Conservation (phyloP, 768 basidiomycete genomes). For the Dendrothele bispora region DNA sequence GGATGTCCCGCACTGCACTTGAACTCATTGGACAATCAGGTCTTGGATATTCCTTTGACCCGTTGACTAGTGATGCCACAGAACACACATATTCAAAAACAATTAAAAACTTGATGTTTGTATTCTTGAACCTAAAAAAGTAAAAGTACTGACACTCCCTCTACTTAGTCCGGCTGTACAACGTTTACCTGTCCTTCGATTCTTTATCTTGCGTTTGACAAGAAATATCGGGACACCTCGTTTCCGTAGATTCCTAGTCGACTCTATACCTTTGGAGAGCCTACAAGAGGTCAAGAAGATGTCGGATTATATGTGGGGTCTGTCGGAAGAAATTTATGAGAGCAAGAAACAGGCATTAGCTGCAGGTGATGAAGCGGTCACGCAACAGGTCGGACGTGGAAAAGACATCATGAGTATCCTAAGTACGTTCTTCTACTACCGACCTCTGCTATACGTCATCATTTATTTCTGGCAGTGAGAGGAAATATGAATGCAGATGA, state of each 20-base stretch:
- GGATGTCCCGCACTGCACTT: conserved; percentile 7
- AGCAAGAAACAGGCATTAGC: conserved; percentile 26
- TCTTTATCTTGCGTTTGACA: conserved; percentile 17
- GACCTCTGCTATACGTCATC: background rate
- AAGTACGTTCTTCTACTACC: conserved; percentile 12
- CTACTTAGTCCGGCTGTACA: background rate
- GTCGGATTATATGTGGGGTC: conserved; percentile 26
- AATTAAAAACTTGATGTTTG: conserved; percentile 2
- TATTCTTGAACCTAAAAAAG: background rate
- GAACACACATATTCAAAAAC: conserved; percentile 4
- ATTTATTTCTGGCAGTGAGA: conserved; percentile 21
- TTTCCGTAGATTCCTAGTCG: conserved; percentile 23
- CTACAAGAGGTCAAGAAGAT: conserved; percentile 25
- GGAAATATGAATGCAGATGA: conserved; percentile 33
- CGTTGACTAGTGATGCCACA: background rate
- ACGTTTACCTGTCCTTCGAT: background rate
- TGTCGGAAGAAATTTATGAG: conserved; percentile 23
- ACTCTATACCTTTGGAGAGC: conserved; percentile 17
- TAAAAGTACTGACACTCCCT: no score
- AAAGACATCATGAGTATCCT: conserved; percentile 38
- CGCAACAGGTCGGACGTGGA: conserved; percentile 27
- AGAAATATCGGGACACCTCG: conserved; percentile 22
- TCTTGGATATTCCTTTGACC: conserved; percentile 6
- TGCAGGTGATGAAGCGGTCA: conserved; percentile 23
- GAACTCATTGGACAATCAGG: conserved; percentile 7